A percentile compares a stretch with the other conserved stretches of the same genome.
phyloP scores from a whole-genome alignment of 2,329 filamentous ascomycete species.

The Hirsutella thompsonii region DNA sequence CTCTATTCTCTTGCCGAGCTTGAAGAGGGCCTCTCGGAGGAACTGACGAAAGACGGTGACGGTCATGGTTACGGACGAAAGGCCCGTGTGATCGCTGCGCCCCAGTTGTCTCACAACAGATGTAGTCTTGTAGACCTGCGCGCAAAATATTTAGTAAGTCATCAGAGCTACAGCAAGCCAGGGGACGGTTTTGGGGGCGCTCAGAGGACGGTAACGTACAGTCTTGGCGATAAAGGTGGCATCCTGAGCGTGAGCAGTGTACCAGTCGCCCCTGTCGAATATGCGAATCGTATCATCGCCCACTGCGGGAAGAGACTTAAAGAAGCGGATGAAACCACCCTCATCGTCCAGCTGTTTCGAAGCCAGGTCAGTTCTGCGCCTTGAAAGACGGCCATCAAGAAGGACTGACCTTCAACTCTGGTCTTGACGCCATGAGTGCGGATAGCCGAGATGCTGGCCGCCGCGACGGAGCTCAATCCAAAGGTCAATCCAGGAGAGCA shows the following conservation, averaged over 20 bases:
- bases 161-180: background rate
- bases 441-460: background rate
- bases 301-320: conserved; percentile 66
- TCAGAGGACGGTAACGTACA: conserved; percentile 27
- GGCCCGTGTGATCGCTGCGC: conserved; percentile 65
- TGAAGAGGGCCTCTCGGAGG: conserved; percentile 84
- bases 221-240: conserved; percentile 72
- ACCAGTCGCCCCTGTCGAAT: conserved; percentile 90
- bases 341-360: conserved; percentile 78
- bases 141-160: background rate
- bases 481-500: background rate
- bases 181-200: background rate
- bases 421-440: conserved; percentile 2
- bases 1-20: conserved; percentile 80
- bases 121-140: conserved; percentile 87
- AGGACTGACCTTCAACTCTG: background rate
- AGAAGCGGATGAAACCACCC: conserved; percentile 91
- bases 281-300: conserved; percentile 71
- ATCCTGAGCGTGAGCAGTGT: conserved; percentile 84
- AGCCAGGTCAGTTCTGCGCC: background rate
- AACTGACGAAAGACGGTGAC: conserved; percentile 93
- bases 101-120: conserved; percentile 88
- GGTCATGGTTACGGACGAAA: conserved; percentile 91
- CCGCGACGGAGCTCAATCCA: background rate
- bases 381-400: background rate